Conservation (phyloP, 306 rosid genomes). For the Begonia peltatifolia region DNA sequence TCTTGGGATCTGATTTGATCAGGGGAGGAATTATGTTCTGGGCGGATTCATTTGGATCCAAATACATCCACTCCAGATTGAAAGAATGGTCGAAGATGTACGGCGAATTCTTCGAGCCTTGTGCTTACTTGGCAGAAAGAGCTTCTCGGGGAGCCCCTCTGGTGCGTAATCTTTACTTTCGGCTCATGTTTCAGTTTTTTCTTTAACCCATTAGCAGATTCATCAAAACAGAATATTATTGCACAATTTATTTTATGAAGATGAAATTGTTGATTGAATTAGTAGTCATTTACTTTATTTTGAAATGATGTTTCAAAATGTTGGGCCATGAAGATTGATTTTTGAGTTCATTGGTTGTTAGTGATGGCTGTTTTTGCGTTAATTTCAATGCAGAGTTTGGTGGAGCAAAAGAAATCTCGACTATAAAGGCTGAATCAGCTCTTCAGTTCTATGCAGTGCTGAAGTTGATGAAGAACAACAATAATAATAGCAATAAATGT, state of each 20-base stretch:
- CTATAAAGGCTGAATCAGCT: conserved; percentile 7
- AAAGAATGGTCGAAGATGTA: conserved; percentile 65
- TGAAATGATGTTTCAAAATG: not conserved
- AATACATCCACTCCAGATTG: conserved; percentile 65
- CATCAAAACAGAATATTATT: not conserved
- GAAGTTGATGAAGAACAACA: too few species aligned
- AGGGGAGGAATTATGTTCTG: conserved; percentile 96
- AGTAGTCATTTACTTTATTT: not conserved
- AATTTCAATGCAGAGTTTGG: conserved; percentile 24
- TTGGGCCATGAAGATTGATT: not conserved
- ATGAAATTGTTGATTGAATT: not conserved
- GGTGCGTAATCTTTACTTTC: conserved; percentile 32
- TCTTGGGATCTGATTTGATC: conserved; percentile 12
- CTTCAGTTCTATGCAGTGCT: too few species aligned
- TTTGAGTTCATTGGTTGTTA: not conserved
- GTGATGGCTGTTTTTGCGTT: conserved; percentile 4
- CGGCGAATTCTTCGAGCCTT: conserved; percentile 89
- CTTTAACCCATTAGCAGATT: not conserved
- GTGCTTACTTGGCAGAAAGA: conserved; percentile 79
- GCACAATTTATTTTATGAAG: not conserved
- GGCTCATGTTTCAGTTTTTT: not conserved
- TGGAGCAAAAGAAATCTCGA: conserved; percentile 24
- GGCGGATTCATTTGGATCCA: conserved; percentile 92
- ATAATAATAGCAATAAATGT: too few species aligned
- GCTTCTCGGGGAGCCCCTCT: conserved; percentile 74